Percentiles rank a stretch among this genome's conserved stretches.
These are phyloP conservation scores for Populus hybrid DNA, from an alignment of 441 rosid species.

Conservation along the genomic window DNA sequence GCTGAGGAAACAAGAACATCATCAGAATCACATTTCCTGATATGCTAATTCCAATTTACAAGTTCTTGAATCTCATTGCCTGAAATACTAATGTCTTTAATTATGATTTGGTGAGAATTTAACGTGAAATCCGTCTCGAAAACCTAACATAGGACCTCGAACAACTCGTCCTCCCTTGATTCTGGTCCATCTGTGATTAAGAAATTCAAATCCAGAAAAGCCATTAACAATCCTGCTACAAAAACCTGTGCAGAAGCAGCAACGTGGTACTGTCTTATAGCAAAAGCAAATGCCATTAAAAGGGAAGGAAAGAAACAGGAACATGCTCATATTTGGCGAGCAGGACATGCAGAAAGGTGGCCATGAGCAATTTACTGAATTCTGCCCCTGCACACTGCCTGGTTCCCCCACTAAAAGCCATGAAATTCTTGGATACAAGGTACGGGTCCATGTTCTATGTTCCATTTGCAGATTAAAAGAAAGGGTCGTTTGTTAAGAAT, in stretches of 20 bases:
- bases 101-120: background rate
- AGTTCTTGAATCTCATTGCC: background rate
- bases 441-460: slow-evolving; percentile 12
- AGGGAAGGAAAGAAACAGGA: background rate
- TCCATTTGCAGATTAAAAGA: background rate
- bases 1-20: background rate
- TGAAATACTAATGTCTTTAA: background rate
- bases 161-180: background rate
- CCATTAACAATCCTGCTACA: background rate
- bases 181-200: background rate
- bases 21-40: background rate
- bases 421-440: slow-evolving; percentile 21
- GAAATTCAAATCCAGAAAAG: background rate
- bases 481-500: background rate
- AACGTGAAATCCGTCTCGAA: background rate
- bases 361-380: slow-evolving; percentile 20
- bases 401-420: slow-evolving; percentile 34
- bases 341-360: slow-evolving; percentile 31
- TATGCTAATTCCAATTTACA: background rate
- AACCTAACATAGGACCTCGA: background rate
- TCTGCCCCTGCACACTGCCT: slow-evolving; percentile 37
- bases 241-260: background rate
- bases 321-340: slow-evolving; percentile 30
- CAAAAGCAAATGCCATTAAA: background rate
- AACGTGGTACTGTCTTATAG: background rate